phyloP scores from a whole-genome alignment of 1,284 basidiomycete genomes.

The Porodaedalea pini region DNA sequence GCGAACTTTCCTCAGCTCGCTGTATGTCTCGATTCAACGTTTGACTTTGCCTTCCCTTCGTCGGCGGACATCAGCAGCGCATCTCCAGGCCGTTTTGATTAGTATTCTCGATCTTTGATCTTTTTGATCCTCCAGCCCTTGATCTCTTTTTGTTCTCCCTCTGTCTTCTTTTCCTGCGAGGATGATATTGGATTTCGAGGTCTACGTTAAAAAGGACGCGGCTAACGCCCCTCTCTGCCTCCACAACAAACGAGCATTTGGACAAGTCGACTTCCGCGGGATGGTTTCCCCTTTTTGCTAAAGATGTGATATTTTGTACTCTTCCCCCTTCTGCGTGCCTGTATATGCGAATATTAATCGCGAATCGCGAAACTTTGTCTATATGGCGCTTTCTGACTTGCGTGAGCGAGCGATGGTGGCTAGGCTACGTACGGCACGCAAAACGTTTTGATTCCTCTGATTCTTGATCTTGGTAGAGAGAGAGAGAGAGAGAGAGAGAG shows the following conservation, averaged over 20 bases:
- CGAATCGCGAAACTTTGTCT: no score
- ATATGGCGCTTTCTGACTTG: not conserved
- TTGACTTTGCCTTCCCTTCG: not conserved
- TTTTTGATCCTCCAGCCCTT: not conserved
- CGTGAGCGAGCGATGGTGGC: no score
- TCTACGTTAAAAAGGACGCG: no score
- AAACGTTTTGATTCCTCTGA: no score
- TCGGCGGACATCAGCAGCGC: not conserved
- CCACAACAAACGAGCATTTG: not conserved
- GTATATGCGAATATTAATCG: no score
- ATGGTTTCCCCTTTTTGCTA: not conserved
- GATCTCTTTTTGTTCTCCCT: not conserved
- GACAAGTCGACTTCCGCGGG: not conserved
- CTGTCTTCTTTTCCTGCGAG: not conserved
- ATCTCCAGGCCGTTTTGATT: not conserved
- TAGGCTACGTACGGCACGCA: no score
- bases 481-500: no score
- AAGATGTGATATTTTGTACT: not conserved
- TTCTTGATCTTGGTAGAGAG: no score
- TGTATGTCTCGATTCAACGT: not conserved
- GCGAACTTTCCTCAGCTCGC: not conserved
- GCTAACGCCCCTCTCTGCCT: not conserved
- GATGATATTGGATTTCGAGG: not conserved
- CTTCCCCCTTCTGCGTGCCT: no score
- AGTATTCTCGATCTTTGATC: not conserved